Evolutionary conservation across 106 monocot species (phyloP).

Genomic region (Triglochin maritima): DNA sequence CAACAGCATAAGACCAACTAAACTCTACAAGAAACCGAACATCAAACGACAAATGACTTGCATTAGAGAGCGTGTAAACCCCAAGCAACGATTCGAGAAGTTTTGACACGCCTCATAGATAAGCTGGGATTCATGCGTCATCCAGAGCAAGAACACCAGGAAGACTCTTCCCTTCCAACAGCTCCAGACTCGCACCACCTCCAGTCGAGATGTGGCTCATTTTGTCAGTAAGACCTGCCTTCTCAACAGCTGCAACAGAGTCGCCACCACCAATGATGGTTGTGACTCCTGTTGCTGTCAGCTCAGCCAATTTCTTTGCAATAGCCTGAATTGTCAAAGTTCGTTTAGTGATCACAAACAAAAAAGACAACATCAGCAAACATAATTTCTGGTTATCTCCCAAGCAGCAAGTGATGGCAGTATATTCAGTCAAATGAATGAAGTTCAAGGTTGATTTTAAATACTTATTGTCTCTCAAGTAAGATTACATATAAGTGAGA

Average conservation of each 20-base stretch:
- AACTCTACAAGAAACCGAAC: no score
- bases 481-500: no score
- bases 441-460: no score
- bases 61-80: no score
- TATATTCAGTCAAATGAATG: no score
- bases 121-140: slow-evolving; percentile 1
- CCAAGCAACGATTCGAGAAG: no score
- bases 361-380: background rate
- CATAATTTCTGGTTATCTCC: no score
- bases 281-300: slow-evolving; percentile 7
- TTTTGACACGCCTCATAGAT: no score
- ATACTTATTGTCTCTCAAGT: no score
- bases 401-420: no score
- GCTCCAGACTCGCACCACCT: slow-evolving; percentile 17
- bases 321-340: slow-evolving; percentile 10
- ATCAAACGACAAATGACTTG: no score
- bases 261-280: slow-evolving; percentile 27
- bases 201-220: slow-evolving; percentile 31
- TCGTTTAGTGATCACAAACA: background rate
- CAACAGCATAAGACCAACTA: no score
- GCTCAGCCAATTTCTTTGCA: slow-evolving; percentile 22
- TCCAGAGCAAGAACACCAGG: slow-evolving; percentile 15
- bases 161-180: slow-evolving; percentile 13
- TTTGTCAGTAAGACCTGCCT: slow-evolving; percentile 17
- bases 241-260: slow-evolving; percentile 26